phyloP scores from a whole-genome alignment of 345 rosid genomes.

The Mercurialis annua region DNA sequence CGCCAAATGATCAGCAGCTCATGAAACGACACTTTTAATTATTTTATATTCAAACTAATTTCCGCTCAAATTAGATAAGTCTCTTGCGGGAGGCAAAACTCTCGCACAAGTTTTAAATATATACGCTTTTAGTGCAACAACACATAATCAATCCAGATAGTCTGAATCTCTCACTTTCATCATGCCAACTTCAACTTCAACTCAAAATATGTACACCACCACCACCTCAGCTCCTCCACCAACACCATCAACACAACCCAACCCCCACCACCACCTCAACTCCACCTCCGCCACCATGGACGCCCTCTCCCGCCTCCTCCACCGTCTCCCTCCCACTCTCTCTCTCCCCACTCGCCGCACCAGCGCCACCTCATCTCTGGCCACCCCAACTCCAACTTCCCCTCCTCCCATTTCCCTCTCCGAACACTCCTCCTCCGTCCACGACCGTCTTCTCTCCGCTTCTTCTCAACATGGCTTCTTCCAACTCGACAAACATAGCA shows the following conservation, averaged over 20 bases:
- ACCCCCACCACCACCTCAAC: slow-evolving; percentile 24
- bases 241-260: slow-evolving; percentile 55
- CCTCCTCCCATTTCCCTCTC: slow-evolving; percentile 44
- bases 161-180: background rate
- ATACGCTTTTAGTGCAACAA: too few relatives aligned
- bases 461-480: slow-evolving; percentile 50
- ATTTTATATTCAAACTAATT: too few relatives aligned
- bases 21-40: too few relatives aligned
- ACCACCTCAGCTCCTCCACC: slow-evolving; percentile 83
- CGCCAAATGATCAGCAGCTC: too few relatives aligned
- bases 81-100: too few relatives aligned
- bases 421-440: slow-evolving; percentile 10
- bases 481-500: slow-evolving; percentile 40
- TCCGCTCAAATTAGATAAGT: too few relatives aligned
- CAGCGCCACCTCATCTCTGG: slow-evolving; percentile 33
- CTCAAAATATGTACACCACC: slow-evolving; percentile 36
- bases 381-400: slow-evolving; percentile 30
- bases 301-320: slow-evolving; percentile 60
- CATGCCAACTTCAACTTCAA: slow-evolving; percentile 53
- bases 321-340: slow-evolving; percentile 74
- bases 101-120: background rate
- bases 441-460: slow-evolving; percentile 38
- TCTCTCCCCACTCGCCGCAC: slow-evolving; percentile 53
- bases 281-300: slow-evolving; percentile 45
- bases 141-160: too few relatives aligned